Base-by-base conservation (phyloP, 108 stramenopile genomes). In the Skeletonema costatum region DNA sequence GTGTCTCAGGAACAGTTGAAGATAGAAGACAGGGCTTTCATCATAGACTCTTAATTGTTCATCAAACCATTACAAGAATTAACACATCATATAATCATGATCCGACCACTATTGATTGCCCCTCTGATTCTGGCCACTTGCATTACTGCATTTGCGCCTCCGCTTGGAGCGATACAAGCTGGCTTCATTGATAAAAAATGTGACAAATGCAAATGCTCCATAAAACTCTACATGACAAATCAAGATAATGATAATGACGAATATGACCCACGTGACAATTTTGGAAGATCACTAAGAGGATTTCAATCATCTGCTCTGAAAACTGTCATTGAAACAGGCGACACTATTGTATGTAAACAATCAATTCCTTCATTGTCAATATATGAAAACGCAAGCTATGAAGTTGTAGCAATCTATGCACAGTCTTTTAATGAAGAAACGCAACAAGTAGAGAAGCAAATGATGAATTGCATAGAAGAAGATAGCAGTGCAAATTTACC, bases 341-440 rank as follows among this genome's bases (percentile, higher is more conserved):
- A 87, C 32, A 81, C 80, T 11, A 73, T 89, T 2, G 76, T 89
- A 17, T 85, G 85, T 58, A 84, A 86, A 74, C 35, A 44, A 1
- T 66, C 85, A 38, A 36, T 87, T 11, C 83, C 87, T n/a, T 31
- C 41, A 21, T 59, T 80, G n/a, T 73, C 72, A 12, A 87, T 87
- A 42, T 77, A 74, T 31, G 81, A 70, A 44, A 69, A 86, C 72
- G 41, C 74, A 39, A 69, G 73, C 11, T 88, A 90, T 62, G 81
- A 88, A 78, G n/a, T 90, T 5, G 25, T 60, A 13, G 68, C 84
- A 11, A 85, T 90, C 13, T 90, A 87, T 66, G 58, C 58, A 17
- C 87, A 90, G 63, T 81, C 78, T 1, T 75, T 87, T 25, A 72
- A 87, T 66, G 70, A 70, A 11, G 79, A 87, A 44, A 85, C 74